phyloP scores from a whole-genome alignment of 345 rosid genomes.

The Citrus hindsii region DNA sequence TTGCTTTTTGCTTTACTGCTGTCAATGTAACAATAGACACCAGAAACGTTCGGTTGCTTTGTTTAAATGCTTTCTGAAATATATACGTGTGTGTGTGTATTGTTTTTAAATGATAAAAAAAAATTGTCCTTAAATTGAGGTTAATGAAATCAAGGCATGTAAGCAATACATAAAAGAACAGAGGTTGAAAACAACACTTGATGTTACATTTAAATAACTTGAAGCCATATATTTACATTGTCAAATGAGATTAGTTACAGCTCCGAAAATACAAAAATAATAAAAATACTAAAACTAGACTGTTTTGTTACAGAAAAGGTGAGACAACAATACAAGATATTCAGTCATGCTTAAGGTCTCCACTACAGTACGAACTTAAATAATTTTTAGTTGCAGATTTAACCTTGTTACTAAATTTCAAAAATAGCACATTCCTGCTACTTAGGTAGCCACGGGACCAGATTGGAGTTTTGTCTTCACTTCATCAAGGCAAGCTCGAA shows the following conservation, averaged over 20 bases:
- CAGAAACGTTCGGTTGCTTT: too few relatives aligned
- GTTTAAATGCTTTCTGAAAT: too few relatives aligned
- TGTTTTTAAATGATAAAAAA: too few relatives aligned
- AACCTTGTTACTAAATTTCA: background rate
- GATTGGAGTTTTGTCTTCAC: conserved; percentile 6
- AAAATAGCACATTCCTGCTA: background rate
- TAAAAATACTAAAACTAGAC: background rate
- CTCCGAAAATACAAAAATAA: too few relatives aligned
- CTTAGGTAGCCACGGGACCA: background rate
- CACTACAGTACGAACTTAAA: background rate
- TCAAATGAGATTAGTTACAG: background rate
- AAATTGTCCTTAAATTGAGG: too few relatives aligned
- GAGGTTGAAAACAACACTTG: background rate
- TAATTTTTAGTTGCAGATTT: background rate
- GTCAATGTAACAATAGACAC: too few relatives aligned
- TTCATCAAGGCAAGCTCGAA: too few relatives aligned
- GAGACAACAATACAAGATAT: background rate
- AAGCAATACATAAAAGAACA: too few relatives aligned
- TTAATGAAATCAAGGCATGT: too few relatives aligned
- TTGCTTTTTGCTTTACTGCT: too few relatives aligned
- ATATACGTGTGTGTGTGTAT: background rate
- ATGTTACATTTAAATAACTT: background rate
- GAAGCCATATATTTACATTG: background rate
- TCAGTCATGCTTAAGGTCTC: too few relatives aligned
- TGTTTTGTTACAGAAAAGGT: background rate